These are phyloP conservation scores for Fraxinus quadrangulata DNA, from an alignment of 257 asterid species.

Conservation along the genomic window DNA sequence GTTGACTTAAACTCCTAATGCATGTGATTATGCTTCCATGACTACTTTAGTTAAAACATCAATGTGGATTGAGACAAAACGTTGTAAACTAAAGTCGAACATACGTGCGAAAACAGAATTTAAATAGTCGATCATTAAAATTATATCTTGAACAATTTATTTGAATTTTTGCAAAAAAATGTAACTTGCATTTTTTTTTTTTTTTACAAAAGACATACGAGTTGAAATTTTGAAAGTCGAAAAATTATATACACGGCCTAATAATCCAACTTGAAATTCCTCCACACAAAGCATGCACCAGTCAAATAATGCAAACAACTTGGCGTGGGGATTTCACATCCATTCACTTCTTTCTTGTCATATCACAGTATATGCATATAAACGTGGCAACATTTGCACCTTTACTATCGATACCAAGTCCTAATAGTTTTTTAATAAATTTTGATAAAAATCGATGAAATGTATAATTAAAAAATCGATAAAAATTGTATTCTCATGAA, in stretches of 20 bases:
- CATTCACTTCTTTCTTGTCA: conserved; percentile 1
- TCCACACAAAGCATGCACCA: not conserved
- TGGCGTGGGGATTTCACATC: conserved; percentile 16
- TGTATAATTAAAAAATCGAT: no score
- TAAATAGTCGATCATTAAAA: no score
- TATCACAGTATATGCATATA: not conserved
- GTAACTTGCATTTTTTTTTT: no score
- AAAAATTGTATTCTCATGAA: no score
- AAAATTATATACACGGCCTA: no score
- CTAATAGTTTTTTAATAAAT: no score
- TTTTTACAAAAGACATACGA: not conserved
- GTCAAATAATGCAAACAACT: not conserved
- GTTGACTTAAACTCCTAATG: conserved; percentile 21
- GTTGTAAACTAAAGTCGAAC: not conserved
- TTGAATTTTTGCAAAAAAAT: no score
- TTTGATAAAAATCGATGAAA: no score
- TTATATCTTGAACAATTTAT: no score
- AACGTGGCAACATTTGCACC: not conserved
- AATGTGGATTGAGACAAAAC: not conserved
- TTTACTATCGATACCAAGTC: no score
- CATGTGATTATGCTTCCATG: conserved; percentile 19
- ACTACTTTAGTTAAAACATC: conserved; percentile 21
- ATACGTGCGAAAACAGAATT: not conserved
- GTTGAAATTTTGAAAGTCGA: no score
- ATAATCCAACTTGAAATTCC: not conserved